Percentiles rank a stretch among this genome's conserved stretches.
phyloP scores from a whole-genome alignment of 1,284 basidiomycete species.

The Sanghuangporus baumii region DNA sequence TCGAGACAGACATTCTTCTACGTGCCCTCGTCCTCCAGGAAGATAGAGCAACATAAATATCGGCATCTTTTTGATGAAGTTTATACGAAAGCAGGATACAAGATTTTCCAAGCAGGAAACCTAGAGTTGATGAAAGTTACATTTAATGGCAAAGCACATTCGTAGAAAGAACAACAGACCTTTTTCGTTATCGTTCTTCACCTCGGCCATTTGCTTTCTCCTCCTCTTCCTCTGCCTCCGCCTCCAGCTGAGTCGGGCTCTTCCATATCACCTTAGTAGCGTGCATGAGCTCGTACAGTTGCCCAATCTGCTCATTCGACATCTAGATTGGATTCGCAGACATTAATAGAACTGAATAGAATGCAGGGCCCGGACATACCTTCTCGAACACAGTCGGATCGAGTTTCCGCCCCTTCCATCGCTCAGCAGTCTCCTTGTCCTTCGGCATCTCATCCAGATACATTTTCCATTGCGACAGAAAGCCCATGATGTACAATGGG shows the following conservation, averaged over 20 bases:
- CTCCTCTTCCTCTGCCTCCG: slow-evolving; percentile 7
- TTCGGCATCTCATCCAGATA: slow-evolving; percentile 74
- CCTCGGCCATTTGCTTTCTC: neutral
- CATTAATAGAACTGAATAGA: neutral
- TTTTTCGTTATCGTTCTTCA: neutral
- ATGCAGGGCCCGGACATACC: slow-evolving; percentile 35
- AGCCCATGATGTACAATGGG: slow-evolving; percentile 86
- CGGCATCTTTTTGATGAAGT: too few species aligned
- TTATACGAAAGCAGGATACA: too few species aligned
- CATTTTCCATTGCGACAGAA: slow-evolving; percentile 88
- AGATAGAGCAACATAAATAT: too few species aligned
- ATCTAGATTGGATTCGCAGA: slow-evolving; percentile 43
- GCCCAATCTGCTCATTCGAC: slow-evolving; percentile 87
- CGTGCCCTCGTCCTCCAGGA: too few species aligned
- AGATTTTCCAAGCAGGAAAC: too few species aligned
- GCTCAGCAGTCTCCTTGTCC: slow-evolving; percentile 33
- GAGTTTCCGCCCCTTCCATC: slow-evolving; percentile 65
- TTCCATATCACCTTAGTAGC: slow-evolving; percentile 85
- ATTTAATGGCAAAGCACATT: neutral
- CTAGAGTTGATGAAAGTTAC: neutral
- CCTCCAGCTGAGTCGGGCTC: slow-evolving; percentile 32
- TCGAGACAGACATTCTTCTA: too few species aligned
- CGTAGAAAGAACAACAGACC: neutral
- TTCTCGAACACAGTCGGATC: slow-evolving; percentile 77
- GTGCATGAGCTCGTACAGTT: slow-evolving; percentile 90